Evolutionary conservation across 805 yeast species (phyloP).

Genomic region (Ogataea naganishii): DNA sequence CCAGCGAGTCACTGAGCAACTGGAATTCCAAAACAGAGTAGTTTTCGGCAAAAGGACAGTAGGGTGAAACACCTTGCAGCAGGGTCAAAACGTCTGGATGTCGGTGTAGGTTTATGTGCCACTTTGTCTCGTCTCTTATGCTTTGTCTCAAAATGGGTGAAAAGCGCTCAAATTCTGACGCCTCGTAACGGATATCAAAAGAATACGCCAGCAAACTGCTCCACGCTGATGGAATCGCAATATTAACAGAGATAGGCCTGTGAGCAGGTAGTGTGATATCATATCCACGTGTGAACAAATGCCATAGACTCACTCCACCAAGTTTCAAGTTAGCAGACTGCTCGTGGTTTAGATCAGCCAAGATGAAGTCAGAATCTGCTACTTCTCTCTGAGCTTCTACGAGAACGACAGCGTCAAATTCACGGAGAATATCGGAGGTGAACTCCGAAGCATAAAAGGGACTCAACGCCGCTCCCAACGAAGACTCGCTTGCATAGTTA

Average conservation of each 20-base stretch:
- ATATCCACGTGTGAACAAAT: slow-evolving; percentile 29
- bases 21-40: slow-evolving; percentile 28
- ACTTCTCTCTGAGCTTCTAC: slow-evolving; percentile 23
- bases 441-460: slow-evolving; percentile 45
- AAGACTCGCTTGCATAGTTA: slow-evolving; percentile 38
- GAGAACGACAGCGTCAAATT: slow-evolving; percentile 43
- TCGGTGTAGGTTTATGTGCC: slow-evolving; percentile 50
- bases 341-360: slow-evolving; percentile 27
- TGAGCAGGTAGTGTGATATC: slow-evolving; percentile 32
- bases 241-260: slow-evolving; percentile 35
- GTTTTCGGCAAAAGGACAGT: slow-evolving; percentile 18
- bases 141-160: slow-evolving; percentile 64
- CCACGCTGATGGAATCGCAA: slow-evolving; percentile 50
- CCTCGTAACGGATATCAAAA: slow-evolving; percentile 21
- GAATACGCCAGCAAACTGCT: slow-evolving; percentile 51
- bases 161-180: slow-evolving; percentile 27
- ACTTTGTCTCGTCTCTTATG: slow-evolving; percentile 64
- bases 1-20: slow-evolving; percentile 36
- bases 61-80: slow-evolving; percentile 64
- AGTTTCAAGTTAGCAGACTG: slow-evolving; percentile 14
- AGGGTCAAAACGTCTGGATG: slow-evolving; percentile 29
- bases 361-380: slow-evolving; percentile 21
- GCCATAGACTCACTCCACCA: slow-evolving; percentile 26
- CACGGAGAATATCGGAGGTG: slow-evolving; percentile 26
- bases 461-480: slow-evolving; percentile 36